Evolutionary conservation across 306 rosid genomes (phyloP), one percentile per base, ranked within the genome.

Genomic region (Senna siamea): DNA sequence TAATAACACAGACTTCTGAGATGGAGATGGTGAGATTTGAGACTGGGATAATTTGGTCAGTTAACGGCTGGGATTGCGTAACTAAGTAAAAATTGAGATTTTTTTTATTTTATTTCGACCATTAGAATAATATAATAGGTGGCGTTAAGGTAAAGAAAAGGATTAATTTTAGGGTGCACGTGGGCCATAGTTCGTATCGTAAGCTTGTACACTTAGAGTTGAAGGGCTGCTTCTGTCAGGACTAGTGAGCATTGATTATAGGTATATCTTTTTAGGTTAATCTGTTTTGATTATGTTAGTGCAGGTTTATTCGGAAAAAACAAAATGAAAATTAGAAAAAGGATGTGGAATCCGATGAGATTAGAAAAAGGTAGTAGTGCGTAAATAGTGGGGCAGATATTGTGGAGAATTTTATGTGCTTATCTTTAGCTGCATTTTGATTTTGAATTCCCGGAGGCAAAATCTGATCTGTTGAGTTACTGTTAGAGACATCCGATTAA

Each of bases 121-220:
- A 41, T 41, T 7, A 41, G 4, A 2, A 41, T 41, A 41, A 9
- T 7, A 7, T 44, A 19, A 40, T 63, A 11, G 69, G 72, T 66
- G 43, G 41, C 44, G 43, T 44, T 26, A 8, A 7, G 22, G 38
- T 0, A 4, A n/a, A 7, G 14, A 40, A 23, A 26, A 37, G 40
- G 40, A 1, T 37, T 37, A 4, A 44, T 44, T 37, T 37, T 32
- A 58, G 12, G 74, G 15, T 78, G 70, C 22, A 58, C 63, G 82
- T 65, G 78, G 62, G 53, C 43, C 44, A 77, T 37, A 37, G 8
- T 44, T 44, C 1, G 1, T 26, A 26, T 26, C 30, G 30, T 26
- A 26, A 26, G 30, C 30, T 26, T 26, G 30, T 26, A n/a, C n/a
- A n/a, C n/a, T n/a, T n/a, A n/a, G 47, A 38, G 6, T 38, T 38